phyloP scores from a whole-genome alignment of 75 land plant genomes.

The Pinus taeda region DNA sequence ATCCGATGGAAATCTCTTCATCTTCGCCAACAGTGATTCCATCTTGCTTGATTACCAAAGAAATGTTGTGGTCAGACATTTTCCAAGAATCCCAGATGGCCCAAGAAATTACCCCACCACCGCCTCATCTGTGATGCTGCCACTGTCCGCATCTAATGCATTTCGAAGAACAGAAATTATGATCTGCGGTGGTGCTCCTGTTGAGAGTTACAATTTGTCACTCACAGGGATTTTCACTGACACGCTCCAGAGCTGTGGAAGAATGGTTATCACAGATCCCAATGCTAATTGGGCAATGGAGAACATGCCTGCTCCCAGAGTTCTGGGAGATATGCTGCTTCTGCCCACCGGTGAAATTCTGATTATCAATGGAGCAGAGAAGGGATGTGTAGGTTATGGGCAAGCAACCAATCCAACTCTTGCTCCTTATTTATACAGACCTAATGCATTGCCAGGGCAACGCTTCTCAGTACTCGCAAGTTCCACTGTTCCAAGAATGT shows the following conservation, averaged over 20 bases:
- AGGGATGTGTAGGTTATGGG: conserved; percentile 11
- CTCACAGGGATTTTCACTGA: neutral
- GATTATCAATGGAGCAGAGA: conserved; percentile 23
- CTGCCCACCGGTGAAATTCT: conserved; percentile 20
- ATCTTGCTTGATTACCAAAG: conserved; percentile 8
- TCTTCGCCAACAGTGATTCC: conserved; percentile 18
- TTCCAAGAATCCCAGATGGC: neutral
- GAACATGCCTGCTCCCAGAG: conserved; percentile 14
- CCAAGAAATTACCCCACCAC: conserved; percentile 18
- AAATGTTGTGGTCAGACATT: conserved; percentile 5
- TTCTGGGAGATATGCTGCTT: conserved; percentile 27
- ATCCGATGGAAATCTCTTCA: too few species aligned
- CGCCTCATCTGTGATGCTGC: conserved; percentile 25
- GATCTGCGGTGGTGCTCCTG: conserved; percentile 22
- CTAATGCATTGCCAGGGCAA: neutral
- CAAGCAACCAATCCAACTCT: conserved; percentile 9
- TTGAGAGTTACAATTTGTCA: neutral
- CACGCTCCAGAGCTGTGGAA: conserved; percentile 9
- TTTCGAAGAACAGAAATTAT: conserved; percentile 11
- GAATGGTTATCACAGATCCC: conserved; percentile 11
- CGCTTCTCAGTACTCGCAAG: neutral
- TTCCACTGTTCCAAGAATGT: conserved; percentile 13
- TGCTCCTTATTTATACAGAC: conserved; percentile 4
- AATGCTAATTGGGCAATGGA: conserved; percentile 17
- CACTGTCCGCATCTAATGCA: conserved; percentile 7